phyloP scores from a whole-genome alignment of 441 rosid species.

The Geranium incanum region DNA sequence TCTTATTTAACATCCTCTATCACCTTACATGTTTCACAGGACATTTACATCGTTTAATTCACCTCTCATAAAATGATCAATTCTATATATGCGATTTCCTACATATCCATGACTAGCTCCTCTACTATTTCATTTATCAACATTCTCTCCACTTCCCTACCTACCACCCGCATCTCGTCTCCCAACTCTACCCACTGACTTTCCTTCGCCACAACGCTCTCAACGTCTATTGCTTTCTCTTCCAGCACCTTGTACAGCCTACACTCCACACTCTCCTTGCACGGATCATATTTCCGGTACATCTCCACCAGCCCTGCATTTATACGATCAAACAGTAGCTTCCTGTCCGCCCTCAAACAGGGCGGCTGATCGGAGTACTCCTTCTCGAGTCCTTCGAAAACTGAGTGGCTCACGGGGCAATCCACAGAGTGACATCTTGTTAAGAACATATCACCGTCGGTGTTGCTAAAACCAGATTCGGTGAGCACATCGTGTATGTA shows the following conservation, averaged over 20 bases:
- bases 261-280: conserved; percentile 35
- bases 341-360: conserved; percentile 55
- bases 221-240: conserved; percentile 31
- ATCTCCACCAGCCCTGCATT: conserved; percentile 48
- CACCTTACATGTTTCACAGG: not conserved
- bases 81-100: conserved; percentile 28
- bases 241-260: conserved; percentile 33
- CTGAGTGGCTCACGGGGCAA: conserved; percentile 48
- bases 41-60: conserved; percentile 24
- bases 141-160: conserved; percentile 61
- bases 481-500: conserved; percentile 47
- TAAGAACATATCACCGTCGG: conserved; percentile 37
- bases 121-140: conserved; percentile 55
- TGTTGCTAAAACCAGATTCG: conserved; percentile 41
- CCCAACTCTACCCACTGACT: conserved; percentile 51
- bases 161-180: conserved; percentile 50
- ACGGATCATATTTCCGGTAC: conserved; percentile 27
- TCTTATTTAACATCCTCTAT: no score
- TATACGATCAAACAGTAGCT: conserved; percentile 58
- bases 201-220: conserved; percentile 27
- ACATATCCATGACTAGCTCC: conserved; percentile 34
- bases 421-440: conserved; percentile 58
- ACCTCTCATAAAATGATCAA: conserved; percentile 26
- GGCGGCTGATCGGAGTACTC: conserved; percentile 30
- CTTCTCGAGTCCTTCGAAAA: conserved; percentile 77